Conservation (phyloP, 2,329 filamentous ascomycete species). For the Hypoxylon sp. region DNA sequence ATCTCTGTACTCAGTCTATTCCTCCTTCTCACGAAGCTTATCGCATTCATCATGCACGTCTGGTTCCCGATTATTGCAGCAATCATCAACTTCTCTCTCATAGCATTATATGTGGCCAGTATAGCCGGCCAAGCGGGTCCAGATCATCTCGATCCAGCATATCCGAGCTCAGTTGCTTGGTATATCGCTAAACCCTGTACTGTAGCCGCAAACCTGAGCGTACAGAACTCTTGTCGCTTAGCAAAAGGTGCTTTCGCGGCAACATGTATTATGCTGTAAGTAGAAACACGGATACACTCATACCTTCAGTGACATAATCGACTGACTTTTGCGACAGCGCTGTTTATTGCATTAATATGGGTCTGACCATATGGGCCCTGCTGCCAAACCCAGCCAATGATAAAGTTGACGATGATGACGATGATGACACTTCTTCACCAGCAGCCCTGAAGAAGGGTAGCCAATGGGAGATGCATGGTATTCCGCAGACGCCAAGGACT, state of each 20-base stretch:
- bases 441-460: slow-evolving; percentile 60
- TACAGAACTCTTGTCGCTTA: slow-evolving; percentile 73
- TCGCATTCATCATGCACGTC: slow-evolving; percentile 78
- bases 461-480: slow-evolving; percentile 71
- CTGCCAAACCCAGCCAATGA: slow-evolving; percentile 70
- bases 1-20: slow-evolving; percentile 84
- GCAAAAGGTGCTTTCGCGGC: slow-evolving; percentile 77
- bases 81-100: slow-evolving; percentile 69
- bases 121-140: slow-evolving; percentile 80
- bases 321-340: slow-evolving; percentile 58
- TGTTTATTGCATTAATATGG: slow-evolving; percentile 72
- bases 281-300: slow-evolving; percentile 22
- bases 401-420: slow-evolving; percentile 61
- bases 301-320: not conserved
- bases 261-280: slow-evolving; percentile 78
- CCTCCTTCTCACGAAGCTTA: slow-evolving; percentile 78
- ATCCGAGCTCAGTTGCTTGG: slow-evolving; percentile 77
- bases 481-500: slow-evolving; percentile 57
- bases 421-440: slow-evolving; percentile 56
- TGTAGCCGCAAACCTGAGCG: slow-evolving; percentile 68
- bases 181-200: slow-evolving; percentile 80
- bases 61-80: slow-evolving; percentile 77
- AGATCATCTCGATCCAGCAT: slow-evolving; percentile 76
- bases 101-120: slow-evolving; percentile 75
- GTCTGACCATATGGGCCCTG: slow-evolving; percentile 71